Evolutionary conservation across 2,329 filamentous ascomycete genomes (phyloP).

Genomic region (Xylaria sp.): DNA sequence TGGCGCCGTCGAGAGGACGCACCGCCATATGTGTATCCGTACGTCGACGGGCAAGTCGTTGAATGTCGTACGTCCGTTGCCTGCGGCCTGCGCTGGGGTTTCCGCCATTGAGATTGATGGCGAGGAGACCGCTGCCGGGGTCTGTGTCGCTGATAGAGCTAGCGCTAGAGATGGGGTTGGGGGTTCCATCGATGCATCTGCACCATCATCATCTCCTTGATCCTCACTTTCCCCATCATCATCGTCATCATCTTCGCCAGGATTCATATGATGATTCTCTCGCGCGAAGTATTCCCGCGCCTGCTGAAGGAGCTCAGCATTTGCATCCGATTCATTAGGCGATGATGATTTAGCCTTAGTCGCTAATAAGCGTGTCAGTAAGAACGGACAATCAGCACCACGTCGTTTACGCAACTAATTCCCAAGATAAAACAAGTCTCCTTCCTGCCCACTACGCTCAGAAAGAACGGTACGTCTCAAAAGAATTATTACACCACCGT

Average conservation of each 20-base stretch:
- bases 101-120: not conserved
- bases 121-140: not conserved
- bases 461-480: not conserved
- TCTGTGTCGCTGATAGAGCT: not conserved
- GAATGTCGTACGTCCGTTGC: conserved; percentile 24
- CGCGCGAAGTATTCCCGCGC: conserved; percentile 28
- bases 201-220: conserved; percentile 1
- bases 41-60: conserved; percentile 34
- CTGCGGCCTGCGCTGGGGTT: not conserved
- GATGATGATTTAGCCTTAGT: conserved; percentile 5
- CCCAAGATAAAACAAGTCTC: not conserved
- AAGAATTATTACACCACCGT: not conserved
- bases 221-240: not conserved
- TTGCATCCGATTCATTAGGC: conserved; percentile 16
- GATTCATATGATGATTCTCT: conserved; percentile 5
- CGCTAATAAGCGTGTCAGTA: conserved; percentile 21
- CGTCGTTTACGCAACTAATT: not conserved
- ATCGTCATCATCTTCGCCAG: not conserved
- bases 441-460: not conserved
- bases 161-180: not conserved
- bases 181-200: not conserved
- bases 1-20: conserved; percentile 31
- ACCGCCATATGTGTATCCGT: conserved; percentile 41
- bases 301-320: conserved; percentile 34
- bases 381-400: not conserved